Conservation (phyloP, 495 filamentous ascomycete species). For the Parachaetomium inaequale region DNA sequence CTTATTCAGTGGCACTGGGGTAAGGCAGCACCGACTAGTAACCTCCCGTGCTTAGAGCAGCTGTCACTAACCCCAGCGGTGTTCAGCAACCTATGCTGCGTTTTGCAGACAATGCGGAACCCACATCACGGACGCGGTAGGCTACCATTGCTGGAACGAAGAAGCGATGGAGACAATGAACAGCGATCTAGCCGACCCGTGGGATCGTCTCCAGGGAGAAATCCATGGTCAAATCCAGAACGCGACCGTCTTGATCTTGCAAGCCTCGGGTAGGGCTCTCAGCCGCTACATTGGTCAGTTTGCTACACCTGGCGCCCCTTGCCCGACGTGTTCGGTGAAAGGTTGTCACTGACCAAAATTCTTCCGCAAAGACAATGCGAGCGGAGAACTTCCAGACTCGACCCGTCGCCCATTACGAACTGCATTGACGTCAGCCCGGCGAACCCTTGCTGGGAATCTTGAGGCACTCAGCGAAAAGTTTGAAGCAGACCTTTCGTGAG, state of each 20-base stretch:
- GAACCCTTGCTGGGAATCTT: neutral
- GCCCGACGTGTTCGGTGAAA: neutral
- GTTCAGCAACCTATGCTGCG: conserved; percentile 29
- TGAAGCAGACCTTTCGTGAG: neutral
- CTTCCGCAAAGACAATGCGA: neutral
- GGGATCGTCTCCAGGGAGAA: conserved; percentile 20
- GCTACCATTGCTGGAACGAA: conserved; percentile 38
- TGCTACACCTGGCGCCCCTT: neutral
- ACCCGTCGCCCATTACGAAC: neutral
- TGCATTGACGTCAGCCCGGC: neutral
- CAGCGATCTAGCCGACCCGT: conserved; percentile 25
- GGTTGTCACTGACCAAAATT: neutral
- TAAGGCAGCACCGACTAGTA: conserved; percentile 15
- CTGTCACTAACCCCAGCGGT: neutral
- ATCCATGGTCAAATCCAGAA: neutral
- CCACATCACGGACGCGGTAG: conserved; percentile 21
- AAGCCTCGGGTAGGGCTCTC: neutral
- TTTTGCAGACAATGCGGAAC: conserved; percentile 37
- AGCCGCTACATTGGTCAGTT: conserved; percentile 1
- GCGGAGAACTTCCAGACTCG: neutral
- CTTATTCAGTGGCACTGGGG: conserved; percentile 21
- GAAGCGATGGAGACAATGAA: conserved; percentile 38
- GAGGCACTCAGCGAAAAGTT: neutral
- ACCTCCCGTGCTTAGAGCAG: neutral
- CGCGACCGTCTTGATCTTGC: neutral